phyloP scores from a whole-genome alignment of 805 yeast genomes.

The Kuraishia ogatae region DNA sequence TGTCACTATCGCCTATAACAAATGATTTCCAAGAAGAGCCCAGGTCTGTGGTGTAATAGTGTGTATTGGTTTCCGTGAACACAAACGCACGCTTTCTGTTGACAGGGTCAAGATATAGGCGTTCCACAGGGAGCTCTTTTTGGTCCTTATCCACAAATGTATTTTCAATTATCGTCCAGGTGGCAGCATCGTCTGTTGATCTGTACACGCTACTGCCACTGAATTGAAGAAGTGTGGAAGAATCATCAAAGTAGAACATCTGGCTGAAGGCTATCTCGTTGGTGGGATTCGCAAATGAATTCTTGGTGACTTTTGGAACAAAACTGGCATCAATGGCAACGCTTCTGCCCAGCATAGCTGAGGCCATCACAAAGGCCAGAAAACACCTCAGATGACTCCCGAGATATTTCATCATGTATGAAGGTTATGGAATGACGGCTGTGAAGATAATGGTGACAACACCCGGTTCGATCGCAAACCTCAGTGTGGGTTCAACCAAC shows the following conservation, averaged over 20 bases:
- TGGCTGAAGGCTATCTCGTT: neutral
- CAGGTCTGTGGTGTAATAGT: conserved; percentile 29
- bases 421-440: neutral
- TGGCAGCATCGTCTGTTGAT: conserved; percentile 38
- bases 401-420: neutral
- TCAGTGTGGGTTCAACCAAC: too few relatives aligned
- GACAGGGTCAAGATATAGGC: conserved; percentile 27
- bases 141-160: conserved; percentile 26
- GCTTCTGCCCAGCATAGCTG: neutral
- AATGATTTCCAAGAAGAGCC: conserved; percentile 34
- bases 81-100: conserved; percentile 29
- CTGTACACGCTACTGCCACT: conserved; percentile 24
- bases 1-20: conserved; percentile 19
- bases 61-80: conserved; percentile 21
- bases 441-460: neutral
- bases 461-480: too few relatives aligned
- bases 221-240: conserved; percentile 15
- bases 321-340: neutral
- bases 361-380: neutral
- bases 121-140: conserved; percentile 19
- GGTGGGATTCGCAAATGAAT: neutral
- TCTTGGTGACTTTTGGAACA: neutral
- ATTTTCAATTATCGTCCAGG: conserved; percentile 28
- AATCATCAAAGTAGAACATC: conserved; percentile 1
- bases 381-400: neutral